Evolutionary conservation across 345 rosid genomes (phyloP).

Genomic region (Crucihimalaya himalaica): DNA sequence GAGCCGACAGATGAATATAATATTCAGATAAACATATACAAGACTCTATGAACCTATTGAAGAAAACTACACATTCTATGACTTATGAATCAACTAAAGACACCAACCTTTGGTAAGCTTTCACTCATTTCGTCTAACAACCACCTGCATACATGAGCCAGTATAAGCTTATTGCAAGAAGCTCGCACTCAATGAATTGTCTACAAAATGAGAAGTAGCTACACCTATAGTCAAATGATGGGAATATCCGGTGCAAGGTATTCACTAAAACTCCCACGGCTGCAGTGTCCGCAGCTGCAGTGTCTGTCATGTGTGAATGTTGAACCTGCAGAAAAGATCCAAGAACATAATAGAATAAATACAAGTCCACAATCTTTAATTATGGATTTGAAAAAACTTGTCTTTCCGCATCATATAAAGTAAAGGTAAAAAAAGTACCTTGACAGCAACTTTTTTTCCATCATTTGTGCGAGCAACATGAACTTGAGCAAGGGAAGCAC

Average conservation of each 20-base stretch:
- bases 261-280: constrained; percentile 77
- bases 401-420: constrained; percentile 11
- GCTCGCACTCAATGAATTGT: neutral
- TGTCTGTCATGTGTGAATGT: constrained; percentile 92
- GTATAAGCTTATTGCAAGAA: constrained; percentile 32
- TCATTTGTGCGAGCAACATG: constrained; percentile 79
- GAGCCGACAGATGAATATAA: neutral
- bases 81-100: constrained; percentile 21
- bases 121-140: constrained; percentile 85
- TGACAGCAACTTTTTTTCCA: constrained; percentile 88
- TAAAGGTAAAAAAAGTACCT: constrained; percentile 52
- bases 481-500: constrained; percentile 99
- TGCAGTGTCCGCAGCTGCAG: constrained; percentile 90
- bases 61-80: neutral
- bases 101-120: constrained; percentile 87
- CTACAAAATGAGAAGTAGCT: neutral
- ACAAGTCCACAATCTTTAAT: constrained; percentile 6
- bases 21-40: neutral
- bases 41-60: neutral
- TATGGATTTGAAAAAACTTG: constrained; percentile 3
- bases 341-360: neutral
- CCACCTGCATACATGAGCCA: constrained; percentile 67
- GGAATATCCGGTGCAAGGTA: constrained; percentile 77
- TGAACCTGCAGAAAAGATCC: constrained; percentile 66
- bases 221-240: constrained; percentile 94